These are phyloP conservation scores for Collariella sp. DNA, from an alignment of 495 filamentous ascomycete species.

Conservation along the genomic window DNA sequence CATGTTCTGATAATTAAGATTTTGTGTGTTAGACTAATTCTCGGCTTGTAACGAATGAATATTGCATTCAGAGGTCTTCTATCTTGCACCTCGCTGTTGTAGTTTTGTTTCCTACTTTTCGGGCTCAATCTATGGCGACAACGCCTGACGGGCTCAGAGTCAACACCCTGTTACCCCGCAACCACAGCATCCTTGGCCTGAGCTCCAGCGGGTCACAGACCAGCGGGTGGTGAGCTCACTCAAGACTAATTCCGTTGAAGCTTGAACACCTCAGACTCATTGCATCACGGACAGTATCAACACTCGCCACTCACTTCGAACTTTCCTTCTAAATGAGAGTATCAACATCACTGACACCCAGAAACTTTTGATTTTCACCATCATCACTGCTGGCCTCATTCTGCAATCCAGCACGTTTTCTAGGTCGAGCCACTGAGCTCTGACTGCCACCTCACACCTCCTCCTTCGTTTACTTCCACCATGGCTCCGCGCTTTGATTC, in stretches of 20 bases:
- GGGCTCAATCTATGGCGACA: not conserved
- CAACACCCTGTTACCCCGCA: not conserved
- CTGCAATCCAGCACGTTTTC: not conserved
- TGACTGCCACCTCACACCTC: not conserved
- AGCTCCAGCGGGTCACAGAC: not conserved
- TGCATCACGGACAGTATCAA: not conserved
- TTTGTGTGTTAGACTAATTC: not conserved
- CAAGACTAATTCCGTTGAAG: too few species aligned
- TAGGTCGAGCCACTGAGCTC: not conserved
- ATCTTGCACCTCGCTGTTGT: too few species aligned
- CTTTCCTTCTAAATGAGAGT: too few species aligned
- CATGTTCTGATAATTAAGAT: not conserved
- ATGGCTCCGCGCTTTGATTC: conserved; percentile 21
- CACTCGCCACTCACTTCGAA: not conserved
- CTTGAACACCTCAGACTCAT: too few species aligned
- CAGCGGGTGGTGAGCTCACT: not conserved
- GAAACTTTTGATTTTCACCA: too few species aligned
- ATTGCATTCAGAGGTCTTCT: not conserved
- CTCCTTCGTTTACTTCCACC: not conserved
- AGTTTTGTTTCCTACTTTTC: not conserved
- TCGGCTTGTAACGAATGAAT: not conserved
- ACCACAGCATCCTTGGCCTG: not conserved
- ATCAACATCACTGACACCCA: too few species aligned
- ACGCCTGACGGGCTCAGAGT: not conserved
- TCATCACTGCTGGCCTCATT: too few species aligned